phyloP scores from a whole-genome alignment of 768 basidiomycete genomes.

The Suillus paluster region DNA sequence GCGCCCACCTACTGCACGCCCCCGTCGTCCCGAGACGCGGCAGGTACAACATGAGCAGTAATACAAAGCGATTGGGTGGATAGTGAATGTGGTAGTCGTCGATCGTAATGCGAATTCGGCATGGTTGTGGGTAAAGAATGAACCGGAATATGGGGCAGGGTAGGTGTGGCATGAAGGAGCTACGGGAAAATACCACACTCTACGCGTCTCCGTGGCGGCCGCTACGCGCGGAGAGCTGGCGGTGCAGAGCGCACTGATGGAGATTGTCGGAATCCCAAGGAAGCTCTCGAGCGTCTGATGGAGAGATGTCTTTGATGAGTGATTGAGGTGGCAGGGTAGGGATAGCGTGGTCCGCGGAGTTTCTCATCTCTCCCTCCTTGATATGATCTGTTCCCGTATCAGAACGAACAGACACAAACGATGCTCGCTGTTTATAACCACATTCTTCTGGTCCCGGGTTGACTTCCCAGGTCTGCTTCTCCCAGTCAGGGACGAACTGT shows the following conservation, averaged over 20 bases:
- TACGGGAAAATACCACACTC: background rate
- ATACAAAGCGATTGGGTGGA: slow-evolving; percentile 5
- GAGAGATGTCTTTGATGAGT: background rate
- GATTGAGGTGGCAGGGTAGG: slow-evolving; percentile 9
- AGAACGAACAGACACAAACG: slow-evolving; percentile 6
- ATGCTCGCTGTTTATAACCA: slow-evolving; percentile 12
- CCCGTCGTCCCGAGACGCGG: background rate
- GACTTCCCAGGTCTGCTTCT: slow-evolving; percentile 63
- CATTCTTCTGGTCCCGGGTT: slow-evolving; percentile 21
- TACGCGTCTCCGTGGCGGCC: slow-evolving; percentile 13
- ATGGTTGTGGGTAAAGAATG: background rate
- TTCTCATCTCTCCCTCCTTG: background rate
- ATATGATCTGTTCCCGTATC: slow-evolving; percentile 1
- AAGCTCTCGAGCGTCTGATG: slow-evolving; percentile 20
- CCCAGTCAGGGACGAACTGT: slow-evolving; percentile 67
- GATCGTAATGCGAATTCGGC: background rate
- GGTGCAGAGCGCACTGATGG: slow-evolving; percentile 20
- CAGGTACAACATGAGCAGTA: background rate
- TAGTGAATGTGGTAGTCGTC: background rate
- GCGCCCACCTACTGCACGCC: background rate
- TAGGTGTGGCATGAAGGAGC: background rate
- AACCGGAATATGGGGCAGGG: background rate
- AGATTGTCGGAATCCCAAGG: slow-evolving; percentile 28
- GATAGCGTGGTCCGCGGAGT: slow-evolving; percentile 5
- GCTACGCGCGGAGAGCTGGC: slow-evolving; percentile 26